Percentiles rank a stretch among this genome's conserved stretches.
Evolutionary conservation across 2,329 filamentous ascomycete genomes (phyloP).

Genomic region (Calonectria honghensis): DNA sequence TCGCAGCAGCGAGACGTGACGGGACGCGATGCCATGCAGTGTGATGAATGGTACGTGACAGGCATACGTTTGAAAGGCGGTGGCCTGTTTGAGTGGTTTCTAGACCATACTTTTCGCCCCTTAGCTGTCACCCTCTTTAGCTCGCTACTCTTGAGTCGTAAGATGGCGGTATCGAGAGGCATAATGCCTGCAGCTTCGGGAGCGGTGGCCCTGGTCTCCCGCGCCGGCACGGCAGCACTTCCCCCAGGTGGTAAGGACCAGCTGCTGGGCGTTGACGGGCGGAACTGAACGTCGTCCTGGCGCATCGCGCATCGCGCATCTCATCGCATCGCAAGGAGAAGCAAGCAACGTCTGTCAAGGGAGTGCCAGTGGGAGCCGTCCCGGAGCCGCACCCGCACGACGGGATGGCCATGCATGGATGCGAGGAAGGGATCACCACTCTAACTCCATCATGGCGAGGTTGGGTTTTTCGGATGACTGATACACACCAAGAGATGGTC

Average conservation of each 20-base stretch:
- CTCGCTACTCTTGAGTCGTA: constrained; percentile 45
- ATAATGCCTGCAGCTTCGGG: constrained; percentile 40
- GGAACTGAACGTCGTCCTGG: constrained; percentile 42
- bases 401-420: constrained; percentile 35
- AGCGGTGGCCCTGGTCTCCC: constrained; percentile 42
- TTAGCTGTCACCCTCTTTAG: constrained; percentile 41
- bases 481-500: constrained; percentile 26
- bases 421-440: constrained; percentile 32
- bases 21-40: constrained; percentile 26
- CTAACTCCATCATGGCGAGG: constrained; percentile 36
- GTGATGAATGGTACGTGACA: constrained; percentile 38
- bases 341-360: constrained; percentile 39
- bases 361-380: constrained; percentile 41
- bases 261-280: constrained; percentile 31
- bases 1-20: constrained; percentile 32
- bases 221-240: constrained; percentile 47
- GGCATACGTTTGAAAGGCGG: constrained; percentile 23
- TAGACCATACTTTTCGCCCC: constrained; percentile 25
- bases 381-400: constrained; percentile 45
- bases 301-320: constrained; percentile 23
- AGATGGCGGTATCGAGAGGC: constrained; percentile 42
- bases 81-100: constrained; percentile 43
- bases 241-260: constrained; percentile 45
- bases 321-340: constrained; percentile 18
- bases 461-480: constrained; percentile 36